Conservation (phyloP, 2,329 filamentous ascomycete genomes). For the Sclerotinia sclerotiorum region DNA sequence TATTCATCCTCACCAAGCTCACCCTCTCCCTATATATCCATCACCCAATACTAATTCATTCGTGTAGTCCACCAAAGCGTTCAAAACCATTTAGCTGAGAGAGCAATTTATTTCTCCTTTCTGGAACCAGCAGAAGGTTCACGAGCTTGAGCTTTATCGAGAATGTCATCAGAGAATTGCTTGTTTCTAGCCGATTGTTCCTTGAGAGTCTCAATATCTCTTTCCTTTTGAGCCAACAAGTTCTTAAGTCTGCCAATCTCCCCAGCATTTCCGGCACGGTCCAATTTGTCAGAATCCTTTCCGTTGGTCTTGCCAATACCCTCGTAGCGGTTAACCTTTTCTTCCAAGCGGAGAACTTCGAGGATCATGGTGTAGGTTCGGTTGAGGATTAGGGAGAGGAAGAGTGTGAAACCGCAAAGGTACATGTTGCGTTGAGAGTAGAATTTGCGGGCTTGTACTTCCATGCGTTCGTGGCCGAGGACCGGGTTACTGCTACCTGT, state of each 20-base stretch:
- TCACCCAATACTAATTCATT: neutral
- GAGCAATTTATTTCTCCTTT: slow-evolving; percentile 12
- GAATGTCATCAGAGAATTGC: slow-evolving; percentile 15
- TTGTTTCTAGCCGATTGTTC: slow-evolving; percentile 54
- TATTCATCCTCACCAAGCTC: neutral
- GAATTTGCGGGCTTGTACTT: slow-evolving; percentile 99
- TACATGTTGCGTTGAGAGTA: slow-evolving; percentile 99
- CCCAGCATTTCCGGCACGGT: slow-evolving; percentile 69
- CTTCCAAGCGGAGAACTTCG: slow-evolving; percentile 67
- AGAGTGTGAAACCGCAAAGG: slow-evolving; percentile 97
- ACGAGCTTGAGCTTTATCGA: slow-evolving; percentile 15
- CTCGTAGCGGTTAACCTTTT: slow-evolving; percentile 83
- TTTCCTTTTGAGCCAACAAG: slow-evolving; percentile 70
- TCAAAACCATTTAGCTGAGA: neutral
- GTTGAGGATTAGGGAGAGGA: slow-evolving; percentile 98
- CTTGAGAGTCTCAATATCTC: slow-evolving; percentile 62
- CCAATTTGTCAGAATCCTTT: slow-evolving; percentile 72
- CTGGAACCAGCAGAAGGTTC: slow-evolving; percentile 11
- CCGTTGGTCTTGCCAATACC: slow-evolving; percentile 58
- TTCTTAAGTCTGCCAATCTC: slow-evolving; percentile 70
- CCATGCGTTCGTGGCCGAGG: slow-evolving; percentile 90
- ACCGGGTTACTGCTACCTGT: slow-evolving; percentile 57
- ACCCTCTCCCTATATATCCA: neutral
- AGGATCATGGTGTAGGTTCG: slow-evolving; percentile 86
- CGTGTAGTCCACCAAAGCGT: slow-evolving; percentile 8